Conservation (phyloP, 164 flowering plant species). For the Stephania cephalantha region DNA sequence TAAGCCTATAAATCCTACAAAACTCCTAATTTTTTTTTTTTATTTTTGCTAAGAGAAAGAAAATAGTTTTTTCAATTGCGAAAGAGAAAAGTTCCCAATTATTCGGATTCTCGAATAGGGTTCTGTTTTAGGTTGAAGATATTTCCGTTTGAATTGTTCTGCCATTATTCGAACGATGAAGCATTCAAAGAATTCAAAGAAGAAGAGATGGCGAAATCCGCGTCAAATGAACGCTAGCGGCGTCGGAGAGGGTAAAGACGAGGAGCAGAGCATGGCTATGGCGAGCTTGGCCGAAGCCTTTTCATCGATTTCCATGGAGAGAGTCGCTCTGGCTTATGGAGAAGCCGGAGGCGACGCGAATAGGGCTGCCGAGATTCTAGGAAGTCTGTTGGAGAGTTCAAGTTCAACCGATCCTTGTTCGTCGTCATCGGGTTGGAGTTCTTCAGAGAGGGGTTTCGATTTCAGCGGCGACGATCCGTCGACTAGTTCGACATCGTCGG, state of each 20-base stretch:
- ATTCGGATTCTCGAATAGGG: too few relatives aligned
- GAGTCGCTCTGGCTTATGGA: background rate
- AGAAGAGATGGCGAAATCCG: background rate
- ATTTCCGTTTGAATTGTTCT: background rate
- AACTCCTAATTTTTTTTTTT: too few relatives aligned
- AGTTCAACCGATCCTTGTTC: conserved; percentile 15
- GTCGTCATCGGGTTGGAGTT: conserved; percentile 29
- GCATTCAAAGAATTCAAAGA: background rate
- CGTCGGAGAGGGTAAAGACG: background rate
- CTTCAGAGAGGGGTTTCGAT: background rate
- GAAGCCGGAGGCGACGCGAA: background rate
- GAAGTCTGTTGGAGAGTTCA: background rate
- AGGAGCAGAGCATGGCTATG: background rate
- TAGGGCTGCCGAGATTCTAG: background rate
- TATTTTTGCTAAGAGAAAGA: too few relatives aligned
- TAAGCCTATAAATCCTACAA: too few relatives aligned
- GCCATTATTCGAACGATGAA: background rate
- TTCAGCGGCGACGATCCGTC: conserved; percentile 23
- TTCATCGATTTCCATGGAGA: background rate
- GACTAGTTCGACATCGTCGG: conserved; percentile 32
- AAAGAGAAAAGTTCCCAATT: too few relatives aligned
- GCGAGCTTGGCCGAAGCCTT: background rate
- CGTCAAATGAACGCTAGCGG: background rate
- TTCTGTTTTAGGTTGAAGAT: background rate
- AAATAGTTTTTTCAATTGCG: too few relatives aligned